Percentiles rank a stretch among this genome's conserved stretches.
Evolutionary conservation across 176 grass and related monocot genomes (phyloP).

Genomic region (Pharus latifolius): DNA sequence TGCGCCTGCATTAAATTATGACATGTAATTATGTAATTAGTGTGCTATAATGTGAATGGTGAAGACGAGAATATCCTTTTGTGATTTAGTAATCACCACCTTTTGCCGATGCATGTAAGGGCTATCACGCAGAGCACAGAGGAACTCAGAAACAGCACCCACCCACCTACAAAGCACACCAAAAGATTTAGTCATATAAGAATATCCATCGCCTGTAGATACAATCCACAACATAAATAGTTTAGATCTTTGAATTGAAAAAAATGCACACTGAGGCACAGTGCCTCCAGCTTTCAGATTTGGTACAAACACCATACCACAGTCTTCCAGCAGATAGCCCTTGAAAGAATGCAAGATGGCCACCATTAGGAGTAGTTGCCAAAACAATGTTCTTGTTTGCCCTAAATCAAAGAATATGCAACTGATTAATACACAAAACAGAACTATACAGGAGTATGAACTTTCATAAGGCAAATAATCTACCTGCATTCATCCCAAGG

Average conservation of each 20-base stretch:
- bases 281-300: too few species aligned
- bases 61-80: background rate
- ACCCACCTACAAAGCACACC: slow-evolving; percentile 73
- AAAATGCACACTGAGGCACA: too few species aligned
- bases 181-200: background rate
- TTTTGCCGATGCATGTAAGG: slow-evolving; percentile 65
- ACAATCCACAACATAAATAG: background rate
- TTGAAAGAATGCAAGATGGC: slow-evolving; percentile 94
- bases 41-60: background rate
- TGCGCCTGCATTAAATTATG: slow-evolving; percentile 35
- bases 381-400: slow-evolving; percentile 91
- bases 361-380: slow-evolving; percentile 85
- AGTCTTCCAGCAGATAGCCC: slow-evolving; percentile 62
- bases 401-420: slow-evolving; percentile 42
- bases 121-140: slow-evolving; percentile 59
- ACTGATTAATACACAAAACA: background rate
- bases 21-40: background rate
- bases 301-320: slow-evolving; percentile 37
- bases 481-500: slow-evolving; percentile 99
- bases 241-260: too few species aligned
- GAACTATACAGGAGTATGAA: background rate
- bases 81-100: slow-evolving; percentile 32
- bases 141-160: slow-evolving; percentile 60
- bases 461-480: background rate
- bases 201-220: background rate